A percentile compares a stretch with the other conserved stretches of the same genome.
phyloP scores from a whole-genome alignment of 805 yeast species.

The Priceomyces fermenticarens region DNA sequence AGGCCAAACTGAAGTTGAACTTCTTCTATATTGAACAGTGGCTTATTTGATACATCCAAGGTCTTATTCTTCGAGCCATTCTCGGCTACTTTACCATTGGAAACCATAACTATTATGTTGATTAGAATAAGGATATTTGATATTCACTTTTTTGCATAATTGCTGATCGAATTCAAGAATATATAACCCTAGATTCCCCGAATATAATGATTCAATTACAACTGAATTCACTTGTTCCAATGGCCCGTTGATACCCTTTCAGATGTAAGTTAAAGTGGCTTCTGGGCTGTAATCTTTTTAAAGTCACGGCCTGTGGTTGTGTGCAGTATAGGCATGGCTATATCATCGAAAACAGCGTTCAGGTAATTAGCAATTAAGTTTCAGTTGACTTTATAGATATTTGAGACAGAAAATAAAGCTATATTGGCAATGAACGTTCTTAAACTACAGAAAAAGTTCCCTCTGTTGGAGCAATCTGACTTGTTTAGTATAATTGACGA shows the following conservation, averaged over 20 bases:
- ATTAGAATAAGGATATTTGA: no score
- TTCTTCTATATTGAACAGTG: conserved; percentile 27
- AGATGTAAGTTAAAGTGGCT: no score
- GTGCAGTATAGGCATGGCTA: conserved; percentile 1
- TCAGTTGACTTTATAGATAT: not conserved
- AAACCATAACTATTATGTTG: no score
- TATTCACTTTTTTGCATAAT: no score
- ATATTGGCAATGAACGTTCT: conserved; percentile 35
- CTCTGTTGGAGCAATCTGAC: conserved; percentile 81
- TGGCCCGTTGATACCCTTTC: no score
- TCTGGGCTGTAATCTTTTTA: not conserved
- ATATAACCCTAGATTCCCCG: no score
- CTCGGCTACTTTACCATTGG: no score
- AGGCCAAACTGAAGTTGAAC: conserved; percentile 40
- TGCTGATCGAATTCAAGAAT: no score
- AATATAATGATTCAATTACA: no score
- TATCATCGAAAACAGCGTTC: not conserved
- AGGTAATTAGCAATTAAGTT: not conserved
- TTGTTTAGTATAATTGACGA: conserved; percentile 81
- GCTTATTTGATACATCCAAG: conserved; percentile 1
- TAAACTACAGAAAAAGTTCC: conserved; percentile 69
- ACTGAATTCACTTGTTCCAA: no score
- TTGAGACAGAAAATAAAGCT: not conserved
- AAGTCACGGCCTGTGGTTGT: not conserved
- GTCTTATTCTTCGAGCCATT: not conserved